Conservation (phyloP, 352 stramenopile species). For the Pythium catenulatum region DNA sequence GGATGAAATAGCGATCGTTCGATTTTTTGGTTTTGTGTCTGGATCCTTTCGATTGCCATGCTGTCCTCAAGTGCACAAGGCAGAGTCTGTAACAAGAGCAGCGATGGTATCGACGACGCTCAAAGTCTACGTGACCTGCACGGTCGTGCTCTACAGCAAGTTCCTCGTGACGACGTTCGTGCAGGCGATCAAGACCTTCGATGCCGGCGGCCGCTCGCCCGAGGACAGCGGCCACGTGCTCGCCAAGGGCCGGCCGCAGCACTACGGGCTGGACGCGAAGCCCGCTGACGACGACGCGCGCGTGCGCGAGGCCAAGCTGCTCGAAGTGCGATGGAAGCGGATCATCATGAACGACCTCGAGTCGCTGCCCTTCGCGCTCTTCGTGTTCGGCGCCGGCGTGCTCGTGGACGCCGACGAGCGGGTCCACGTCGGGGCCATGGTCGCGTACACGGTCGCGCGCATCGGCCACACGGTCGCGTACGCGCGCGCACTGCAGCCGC, state of each 20-base stretch:
- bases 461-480: constrained; percentile 73
- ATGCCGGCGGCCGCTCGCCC: constrained; percentile 56
- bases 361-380: constrained; percentile 72
- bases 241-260: constrained; percentile 68
- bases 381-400: constrained; percentile 70
- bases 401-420: constrained; percentile 58
- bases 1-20: too few species aligned
- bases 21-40: too few species aligned
- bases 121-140: constrained; percentile 50
- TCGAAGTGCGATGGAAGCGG: constrained; percentile 69
- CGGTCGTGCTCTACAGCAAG: constrained; percentile 71
- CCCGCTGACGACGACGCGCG: constrained; percentile 47
- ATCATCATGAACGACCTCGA: constrained; percentile 83
- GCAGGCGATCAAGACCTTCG: constrained; percentile 62
- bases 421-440: constrained; percentile 66
- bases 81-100: constrained; percentile 13
- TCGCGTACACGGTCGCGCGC: constrained; percentile 69
- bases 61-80: too few species aligned
- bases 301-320: constrained; percentile 64
- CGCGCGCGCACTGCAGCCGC: constrained; percentile 68
- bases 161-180: constrained; percentile 69
- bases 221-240: constrained; percentile 73
- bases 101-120: constrained; percentile 20
- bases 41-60: too few species aligned
- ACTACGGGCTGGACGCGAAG: constrained; percentile 65